Conservation (phyloP, 306 rosid genomes). For the Vigna radiata region DNA sequence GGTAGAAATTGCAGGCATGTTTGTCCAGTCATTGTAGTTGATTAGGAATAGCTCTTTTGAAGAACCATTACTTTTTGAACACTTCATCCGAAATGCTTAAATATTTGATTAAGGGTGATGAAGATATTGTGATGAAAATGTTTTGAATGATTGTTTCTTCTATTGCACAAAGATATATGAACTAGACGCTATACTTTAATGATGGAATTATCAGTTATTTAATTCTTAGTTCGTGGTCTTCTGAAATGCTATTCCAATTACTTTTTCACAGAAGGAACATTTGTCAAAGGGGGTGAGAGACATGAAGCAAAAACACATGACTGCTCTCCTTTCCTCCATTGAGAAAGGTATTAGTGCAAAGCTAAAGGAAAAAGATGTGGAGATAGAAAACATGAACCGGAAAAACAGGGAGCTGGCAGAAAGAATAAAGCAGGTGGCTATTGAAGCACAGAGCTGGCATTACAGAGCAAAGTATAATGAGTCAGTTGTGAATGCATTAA, state of each 20-base stretch:
- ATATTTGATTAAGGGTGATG: not conserved
- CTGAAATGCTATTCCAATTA: slow-evolving; percentile 30
- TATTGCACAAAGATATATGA: slow-evolving; percentile 3
- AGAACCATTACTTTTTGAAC: slow-evolving; percentile 15
- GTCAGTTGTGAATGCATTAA: slow-evolving; percentile 77
- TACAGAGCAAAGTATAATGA: slow-evolving; percentile 84
- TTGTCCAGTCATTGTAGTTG: slow-evolving; percentile 18
- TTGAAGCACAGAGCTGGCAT: slow-evolving; percentile 90
- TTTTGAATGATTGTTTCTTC: slow-evolving; percentile 6
- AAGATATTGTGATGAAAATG: not conserved
- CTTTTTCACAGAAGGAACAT: slow-evolving; percentile 72
- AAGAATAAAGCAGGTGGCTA: slow-evolving; percentile 80
- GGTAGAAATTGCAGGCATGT: not conserved
- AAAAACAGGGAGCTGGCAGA: slow-evolving; percentile 79
- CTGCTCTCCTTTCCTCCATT: slow-evolving; percentile 67
- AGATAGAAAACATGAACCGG: slow-evolving; percentile 76
- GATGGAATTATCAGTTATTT: not conserved
- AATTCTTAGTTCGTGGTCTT: slow-evolving; percentile 17
- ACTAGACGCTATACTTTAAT: slow-evolving; percentile 12
- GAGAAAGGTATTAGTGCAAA: slow-evolving; percentile 76
- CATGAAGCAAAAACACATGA: slow-evolving; percentile 75
- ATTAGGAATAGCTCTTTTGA: not conserved
- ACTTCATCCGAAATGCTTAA: not conserved
- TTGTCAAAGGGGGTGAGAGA: slow-evolving; percentile 80
- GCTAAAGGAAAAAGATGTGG: slow-evolving; percentile 75